phyloP scores from a whole-genome alignment of 78 protist species.

The Dictyostelium purpureum region DNA sequence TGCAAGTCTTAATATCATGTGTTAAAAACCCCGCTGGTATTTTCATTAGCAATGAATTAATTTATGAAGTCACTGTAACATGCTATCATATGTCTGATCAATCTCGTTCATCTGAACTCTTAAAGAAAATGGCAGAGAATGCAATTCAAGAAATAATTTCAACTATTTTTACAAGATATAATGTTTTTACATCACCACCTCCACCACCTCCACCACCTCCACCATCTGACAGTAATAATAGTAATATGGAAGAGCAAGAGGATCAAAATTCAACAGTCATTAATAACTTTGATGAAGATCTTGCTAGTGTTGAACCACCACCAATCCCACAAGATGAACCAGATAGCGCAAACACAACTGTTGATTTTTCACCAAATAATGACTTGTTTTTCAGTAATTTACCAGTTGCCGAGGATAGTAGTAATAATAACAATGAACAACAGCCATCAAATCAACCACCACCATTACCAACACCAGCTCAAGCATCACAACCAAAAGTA shows the following conservation, averaged over 20 bases:
- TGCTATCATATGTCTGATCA: slow-evolving; percentile 68
- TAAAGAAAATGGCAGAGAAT: slow-evolving; percentile 62
- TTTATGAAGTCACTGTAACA: slow-evolving; percentile 45
- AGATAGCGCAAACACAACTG: background rate
- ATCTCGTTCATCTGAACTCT: slow-evolving; percentile 52
- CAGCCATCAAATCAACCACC: background rate
- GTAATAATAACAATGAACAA: background rate
- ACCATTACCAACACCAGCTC: background rate
- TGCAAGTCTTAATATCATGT: slow-evolving; percentile 82
- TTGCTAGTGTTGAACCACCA: background rate
- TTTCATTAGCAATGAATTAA: slow-evolving; percentile 39
- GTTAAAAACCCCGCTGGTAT: slow-evolving; percentile 54
- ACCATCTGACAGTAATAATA: background rate
- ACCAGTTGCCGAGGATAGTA: background rate
- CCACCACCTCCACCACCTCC: slow-evolving; percentile 49
- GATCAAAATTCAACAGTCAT: background rate
- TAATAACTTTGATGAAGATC: background rate
- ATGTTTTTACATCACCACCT: background rate
- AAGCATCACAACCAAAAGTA: background rate
- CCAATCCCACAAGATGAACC: background rate
- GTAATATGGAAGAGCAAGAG: no score
- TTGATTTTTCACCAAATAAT: slow-evolving; percentile 68
- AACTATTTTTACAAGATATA: slow-evolving; percentile 11
- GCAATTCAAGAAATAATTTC: slow-evolving; percentile 35
- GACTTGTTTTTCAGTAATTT: slow-evolving; percentile 66